A percentile compares a stretch with the other conserved stretches of the same genome.
Conservation (phyloP, 352 stramenopile species). For the Thalassiosira exigua region DNA sequence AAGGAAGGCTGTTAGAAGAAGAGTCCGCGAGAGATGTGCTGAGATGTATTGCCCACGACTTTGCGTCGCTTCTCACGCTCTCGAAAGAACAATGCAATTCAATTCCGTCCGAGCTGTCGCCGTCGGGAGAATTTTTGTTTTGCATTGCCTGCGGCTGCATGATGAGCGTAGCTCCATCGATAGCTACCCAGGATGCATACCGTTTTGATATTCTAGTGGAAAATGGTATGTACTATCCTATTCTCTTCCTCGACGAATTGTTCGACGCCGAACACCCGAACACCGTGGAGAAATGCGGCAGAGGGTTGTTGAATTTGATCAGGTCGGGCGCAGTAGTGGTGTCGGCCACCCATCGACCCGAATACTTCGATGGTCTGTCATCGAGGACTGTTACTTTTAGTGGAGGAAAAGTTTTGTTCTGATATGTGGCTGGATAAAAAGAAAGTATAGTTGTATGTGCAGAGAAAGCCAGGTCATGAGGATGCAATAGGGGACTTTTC, state of each 20-base stretch:
- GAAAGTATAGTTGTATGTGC: no score
- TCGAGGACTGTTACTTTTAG: constrained; percentile 50
- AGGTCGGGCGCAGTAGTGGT: constrained; percentile 38
- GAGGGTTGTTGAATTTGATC: constrained; percentile 47
- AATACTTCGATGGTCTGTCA: constrained; percentile 40
- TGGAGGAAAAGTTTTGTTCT: constrained; percentile 56
- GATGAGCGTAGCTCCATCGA: constrained; percentile 29
- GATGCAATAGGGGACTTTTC: no score
- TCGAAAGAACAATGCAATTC: constrained; percentile 24
- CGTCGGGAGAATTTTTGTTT: constrained; percentile 56
- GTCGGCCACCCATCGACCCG: constrained; percentile 45
- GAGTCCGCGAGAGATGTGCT: not conserved
- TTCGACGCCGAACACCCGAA: constrained; percentile 51
- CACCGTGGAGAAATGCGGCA: constrained; percentile 35
- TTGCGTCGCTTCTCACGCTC: constrained; percentile 34
- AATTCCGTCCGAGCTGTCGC: constrained; percentile 38
- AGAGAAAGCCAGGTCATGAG: no score
- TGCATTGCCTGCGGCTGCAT: constrained; percentile 58
- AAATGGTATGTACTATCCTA: constrained; percentile 38
- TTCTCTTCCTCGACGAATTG: constrained; percentile 61
- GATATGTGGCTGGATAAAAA: no score
- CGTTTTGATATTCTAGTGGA: not conserved
- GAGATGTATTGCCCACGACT: constrained; percentile 24
- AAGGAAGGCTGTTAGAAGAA: constrained; percentile 14
- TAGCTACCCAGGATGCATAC: constrained; percentile 3